Evolutionary conservation across 495 filamentous ascomycete species (phyloP).

Genomic region (Talaromyces wortmannii): DNA sequence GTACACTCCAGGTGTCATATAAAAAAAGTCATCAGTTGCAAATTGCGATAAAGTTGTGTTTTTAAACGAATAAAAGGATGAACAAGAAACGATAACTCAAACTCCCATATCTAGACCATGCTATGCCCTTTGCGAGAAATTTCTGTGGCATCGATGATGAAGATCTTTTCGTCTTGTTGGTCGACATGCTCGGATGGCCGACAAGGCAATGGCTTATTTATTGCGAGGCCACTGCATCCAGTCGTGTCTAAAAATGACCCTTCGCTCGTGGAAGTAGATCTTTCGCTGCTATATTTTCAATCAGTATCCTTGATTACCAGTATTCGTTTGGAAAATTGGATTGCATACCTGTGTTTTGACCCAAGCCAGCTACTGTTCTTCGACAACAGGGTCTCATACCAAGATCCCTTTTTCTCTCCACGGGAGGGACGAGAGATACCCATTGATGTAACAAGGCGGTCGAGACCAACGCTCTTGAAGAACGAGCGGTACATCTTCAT

Average conservation of each 20-base stretch:
- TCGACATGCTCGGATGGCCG: no score
- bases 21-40: no score
- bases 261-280: neutral
- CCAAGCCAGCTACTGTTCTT: neutral
- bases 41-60: no score
- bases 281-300: neutral
- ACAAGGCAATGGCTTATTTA: neutral
- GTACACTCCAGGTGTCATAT: no score
- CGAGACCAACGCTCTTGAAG: conserved; percentile 7
- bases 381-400: neutral
- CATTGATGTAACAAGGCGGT: conserved; percentile 8
- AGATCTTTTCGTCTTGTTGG: no score
- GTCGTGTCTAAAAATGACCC: neutral
- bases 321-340: neutral
- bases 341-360: neutral
- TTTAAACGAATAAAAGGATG: no score
- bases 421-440: neutral
- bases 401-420: neutral
- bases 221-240: neutral
- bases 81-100: no score
- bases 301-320: neutral
- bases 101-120: no score
- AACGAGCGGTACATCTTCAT: conserved; percentile 52
- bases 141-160: no score
- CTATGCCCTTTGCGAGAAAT: no score